Evolutionary conservation across 257 asterid species (phyloP).

Genomic region (Solanum lycopersicoides): DNA sequence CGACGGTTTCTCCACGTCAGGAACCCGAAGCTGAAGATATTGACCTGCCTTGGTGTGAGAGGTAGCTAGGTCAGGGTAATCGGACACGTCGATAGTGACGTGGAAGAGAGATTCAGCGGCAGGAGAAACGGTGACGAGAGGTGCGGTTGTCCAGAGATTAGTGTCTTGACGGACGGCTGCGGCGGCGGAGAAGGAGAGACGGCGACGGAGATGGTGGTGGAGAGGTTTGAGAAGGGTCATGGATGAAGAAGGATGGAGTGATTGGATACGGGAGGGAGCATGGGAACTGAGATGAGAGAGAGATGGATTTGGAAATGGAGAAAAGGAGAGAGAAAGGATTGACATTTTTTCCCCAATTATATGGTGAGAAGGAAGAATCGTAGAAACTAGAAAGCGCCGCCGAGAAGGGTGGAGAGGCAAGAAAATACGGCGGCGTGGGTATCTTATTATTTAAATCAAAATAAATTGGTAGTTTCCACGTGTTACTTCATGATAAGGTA

Average conservation of each 20-base stretch:
- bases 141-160: conserved; percentile 46
- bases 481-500: conserved; percentile 10
- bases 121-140: conserved; percentile 38
- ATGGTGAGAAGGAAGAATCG: conserved; percentile 11
- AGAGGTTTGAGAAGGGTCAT: conserved; percentile 47
- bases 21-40: conserved; percentile 66
- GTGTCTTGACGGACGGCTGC: conserved; percentile 45
- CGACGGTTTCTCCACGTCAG: conserved; percentile 41
- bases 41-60: conserved; percentile 70
- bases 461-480: conserved; percentile 9
- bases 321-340: conserved; percentile 5
- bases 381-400: conserved; percentile 36
- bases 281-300: conserved; percentile 30
- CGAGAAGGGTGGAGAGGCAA: conserved; percentile 11
- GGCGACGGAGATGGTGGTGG: conserved; percentile 37
- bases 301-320: conserved; percentile 13
- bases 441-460: background rate
- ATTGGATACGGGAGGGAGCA: conserved; percentile 35
- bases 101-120: conserved; percentile 69
- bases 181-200: conserved; percentile 34
- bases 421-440: background rate
- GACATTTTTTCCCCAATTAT: conserved; percentile 31
- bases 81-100: conserved; percentile 69
- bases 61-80: conserved; percentile 51
- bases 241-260: conserved; percentile 22